phyloP scores from a whole-genome alignment of 352 stramenopile species.

The Hyaloperonospora arabidopsidis region DNA sequence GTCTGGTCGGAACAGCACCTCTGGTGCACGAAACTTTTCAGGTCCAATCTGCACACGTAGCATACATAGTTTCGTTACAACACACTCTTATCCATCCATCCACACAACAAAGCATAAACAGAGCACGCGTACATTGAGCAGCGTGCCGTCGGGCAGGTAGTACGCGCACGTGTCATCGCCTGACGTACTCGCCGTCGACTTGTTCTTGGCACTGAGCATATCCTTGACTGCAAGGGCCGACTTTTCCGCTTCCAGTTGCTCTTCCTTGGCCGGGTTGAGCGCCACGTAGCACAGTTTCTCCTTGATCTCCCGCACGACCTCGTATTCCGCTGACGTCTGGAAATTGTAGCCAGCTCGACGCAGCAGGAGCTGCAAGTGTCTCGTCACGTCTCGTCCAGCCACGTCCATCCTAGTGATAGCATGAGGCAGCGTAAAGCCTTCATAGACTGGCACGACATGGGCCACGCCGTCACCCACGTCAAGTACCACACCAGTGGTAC shows the following conservation, averaged over 20 bases:
- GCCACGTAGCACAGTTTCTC: slow-evolving; percentile 83
- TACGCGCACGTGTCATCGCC: slow-evolving; percentile 60
- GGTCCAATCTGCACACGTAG: slow-evolving; percentile 44
- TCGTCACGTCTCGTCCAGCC: slow-evolving; percentile 78
- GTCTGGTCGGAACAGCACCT: slow-evolving; percentile 78
- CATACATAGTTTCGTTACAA: slow-evolving; percentile 7
- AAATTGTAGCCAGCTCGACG: slow-evolving; percentile 79
- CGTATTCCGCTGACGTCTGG: slow-evolving; percentile 80
- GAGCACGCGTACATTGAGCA: slow-evolving; percentile 55
- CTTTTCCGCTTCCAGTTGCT: slow-evolving; percentile 73
- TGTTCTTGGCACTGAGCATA: slow-evolving; percentile 43
- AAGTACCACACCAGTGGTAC: slow-evolving; percentile 81
- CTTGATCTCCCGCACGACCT: slow-evolving; percentile 86
- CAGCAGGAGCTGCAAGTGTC: slow-evolving; percentile 68
- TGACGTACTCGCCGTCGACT: slow-evolving; percentile 20
- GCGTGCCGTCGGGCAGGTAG: slow-evolving; percentile 74
- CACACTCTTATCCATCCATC: not conserved
- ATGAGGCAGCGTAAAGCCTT: slow-evolving; percentile 74
- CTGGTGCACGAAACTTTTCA: slow-evolving; percentile 74
- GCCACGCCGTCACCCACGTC: slow-evolving; percentile 85
- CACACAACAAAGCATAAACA: not conserved
- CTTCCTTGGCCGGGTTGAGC: slow-evolving; percentile 78
- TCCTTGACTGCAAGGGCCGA: slow-evolving; percentile 41
- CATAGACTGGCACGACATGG: slow-evolving; percentile 83
- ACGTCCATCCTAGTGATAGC: slow-evolving; percentile 77